These are phyloP conservation scores for Malbranchea cinnamomea DNA, from an alignment of 2,329 filamentous ascomycete genomes.

Conservation along the genomic window DNA sequence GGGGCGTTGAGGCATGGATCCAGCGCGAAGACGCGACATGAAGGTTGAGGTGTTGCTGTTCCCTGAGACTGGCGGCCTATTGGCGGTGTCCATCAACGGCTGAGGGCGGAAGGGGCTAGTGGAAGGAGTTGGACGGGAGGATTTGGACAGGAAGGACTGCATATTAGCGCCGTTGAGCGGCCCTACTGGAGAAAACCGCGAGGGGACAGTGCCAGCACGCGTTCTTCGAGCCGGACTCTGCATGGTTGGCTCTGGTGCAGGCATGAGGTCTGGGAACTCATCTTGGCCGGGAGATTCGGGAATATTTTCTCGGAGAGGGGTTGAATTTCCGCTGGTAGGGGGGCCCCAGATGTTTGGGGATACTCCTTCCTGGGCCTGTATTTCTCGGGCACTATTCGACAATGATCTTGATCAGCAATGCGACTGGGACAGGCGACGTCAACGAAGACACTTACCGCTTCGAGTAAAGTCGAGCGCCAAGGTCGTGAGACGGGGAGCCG, in stretches of 20 bases:
- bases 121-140: constrained; percentile 70
- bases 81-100: constrained; percentile 23
- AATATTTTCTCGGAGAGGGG: constrained; percentile 90
- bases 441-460: constrained; percentile 67
- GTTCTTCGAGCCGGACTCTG: constrained; percentile 59
- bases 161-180: constrained; percentile 42
- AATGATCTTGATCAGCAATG: constrained; percentile 2
- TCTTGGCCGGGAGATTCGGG: constrained; percentile 87
- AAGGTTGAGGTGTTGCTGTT: constrained; percentile 51
- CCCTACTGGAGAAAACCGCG: constrained; percentile 70
- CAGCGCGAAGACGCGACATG: constrained; percentile 73
- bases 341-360: constrained; percentile 73
- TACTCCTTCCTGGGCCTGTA: constrained; percentile 91
- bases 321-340: constrained; percentile 90
- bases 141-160: constrained; percentile 53
- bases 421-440: constrained; percentile 1
- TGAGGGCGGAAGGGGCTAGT: constrained; percentile 73
- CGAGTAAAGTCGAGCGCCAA: constrained; percentile 66
- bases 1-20: constrained; percentile 82
- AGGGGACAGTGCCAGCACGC: constrained; percentile 90
- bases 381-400: constrained; percentile 65
- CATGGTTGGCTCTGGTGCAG: constrained; percentile 50
- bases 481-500: constrained; percentile 92
- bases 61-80: constrained; percentile 27
- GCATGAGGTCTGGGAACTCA: constrained; percentile 80